Conservation (phyloP, 805 yeast genomes). For the Tetrapisispora nanseiensis region DNA sequence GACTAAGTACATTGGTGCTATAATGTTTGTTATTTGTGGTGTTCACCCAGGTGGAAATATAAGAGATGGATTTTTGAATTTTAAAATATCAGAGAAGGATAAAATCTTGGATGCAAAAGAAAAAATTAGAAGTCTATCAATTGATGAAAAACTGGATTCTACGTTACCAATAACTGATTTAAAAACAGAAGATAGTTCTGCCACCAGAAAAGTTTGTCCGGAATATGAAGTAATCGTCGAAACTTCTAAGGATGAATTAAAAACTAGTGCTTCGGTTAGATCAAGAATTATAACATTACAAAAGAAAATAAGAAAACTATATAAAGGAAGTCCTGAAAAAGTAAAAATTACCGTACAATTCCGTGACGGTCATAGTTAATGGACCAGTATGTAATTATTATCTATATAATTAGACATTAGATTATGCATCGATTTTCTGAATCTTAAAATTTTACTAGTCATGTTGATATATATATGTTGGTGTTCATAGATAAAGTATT, state of each 20-base stretch:
- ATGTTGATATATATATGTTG: too few relatives aligned
- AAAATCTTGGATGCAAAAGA: not conserved
- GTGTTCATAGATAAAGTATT: too few relatives aligned
- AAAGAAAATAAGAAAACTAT: constrained; percentile 49
- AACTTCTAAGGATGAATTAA: constrained; percentile 43
- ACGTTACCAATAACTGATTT: not conserved
- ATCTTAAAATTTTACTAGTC: too few relatives aligned
- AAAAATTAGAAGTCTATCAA: not conserved
- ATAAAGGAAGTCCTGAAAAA: constrained; percentile 39
- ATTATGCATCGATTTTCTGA: not conserved
- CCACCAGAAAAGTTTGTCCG: not conserved
- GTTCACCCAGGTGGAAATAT: constrained; percentile 76
- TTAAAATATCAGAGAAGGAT: constrained; percentile 3
- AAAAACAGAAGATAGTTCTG: not conserved
- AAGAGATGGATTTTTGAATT: constrained; percentile 36
- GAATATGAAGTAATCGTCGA: constrained; percentile 34
- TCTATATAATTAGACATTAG: not conserved
- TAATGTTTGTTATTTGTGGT: constrained; percentile 71
- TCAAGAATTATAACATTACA: constrained; percentile 50
- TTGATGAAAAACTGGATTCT: constrained; percentile 2
- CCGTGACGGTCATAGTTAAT: constrained; percentile 19
- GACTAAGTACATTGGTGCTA: constrained; percentile 62
- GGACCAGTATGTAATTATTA: not conserved
- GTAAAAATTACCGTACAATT: constrained; percentile 44
- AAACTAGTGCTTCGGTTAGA: constrained; percentile 50